A percentile compares a stretch with the other conserved stretches of the same genome.
Conservation (phyloP, 78 protist genomes). For the Fonticula alba region DNA sequence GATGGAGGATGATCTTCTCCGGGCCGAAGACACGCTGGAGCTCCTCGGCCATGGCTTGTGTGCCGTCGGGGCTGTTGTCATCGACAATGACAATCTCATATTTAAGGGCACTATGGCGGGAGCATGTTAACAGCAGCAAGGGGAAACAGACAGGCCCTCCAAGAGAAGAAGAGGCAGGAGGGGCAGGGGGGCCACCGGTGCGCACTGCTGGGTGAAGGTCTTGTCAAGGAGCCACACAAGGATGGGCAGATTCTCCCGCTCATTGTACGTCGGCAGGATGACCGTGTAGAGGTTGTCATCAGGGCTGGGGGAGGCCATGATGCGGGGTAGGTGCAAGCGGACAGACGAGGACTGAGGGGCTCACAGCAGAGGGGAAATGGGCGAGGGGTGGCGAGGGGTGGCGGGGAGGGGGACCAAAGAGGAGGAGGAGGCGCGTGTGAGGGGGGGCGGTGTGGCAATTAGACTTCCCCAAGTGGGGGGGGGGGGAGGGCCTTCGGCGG, state of each 20-base stretch:
- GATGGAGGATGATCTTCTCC: constrained; percentile 24
- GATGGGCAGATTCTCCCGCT: constrained; percentile 72
- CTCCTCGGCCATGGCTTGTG: constrained; percentile 45
- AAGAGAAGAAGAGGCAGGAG: not conserved
- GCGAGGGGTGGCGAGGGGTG: too few species aligned
- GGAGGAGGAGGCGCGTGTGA: too few species aligned
- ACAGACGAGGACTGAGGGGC: too few species aligned
- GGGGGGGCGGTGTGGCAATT: too few species aligned
- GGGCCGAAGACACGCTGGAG: constrained; percentile 50
- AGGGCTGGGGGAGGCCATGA: too few species aligned
- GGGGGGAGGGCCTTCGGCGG: too few species aligned
- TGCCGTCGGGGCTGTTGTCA: constrained; percentile 72
- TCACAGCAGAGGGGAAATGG: too few species aligned
- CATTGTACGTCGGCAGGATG: constrained; percentile 75
- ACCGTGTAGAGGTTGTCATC: too few species aligned
- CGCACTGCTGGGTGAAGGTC: constrained; percentile 24
- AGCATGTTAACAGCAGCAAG: not conserved
- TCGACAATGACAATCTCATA: constrained; percentile 70
- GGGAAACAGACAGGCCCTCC: not conserved
- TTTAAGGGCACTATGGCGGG: constrained; percentile 12
- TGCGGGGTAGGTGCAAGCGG: too few species aligned
- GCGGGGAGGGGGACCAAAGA: too few species aligned
- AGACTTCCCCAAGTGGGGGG: too few species aligned
- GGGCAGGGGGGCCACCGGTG: not conserved
- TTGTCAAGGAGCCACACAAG: constrained; percentile 34